Evolutionary conservation across 495 filamentous ascomycete genomes (phyloP).

Genomic region (Podospora bellae-mahoneyi): DNA sequence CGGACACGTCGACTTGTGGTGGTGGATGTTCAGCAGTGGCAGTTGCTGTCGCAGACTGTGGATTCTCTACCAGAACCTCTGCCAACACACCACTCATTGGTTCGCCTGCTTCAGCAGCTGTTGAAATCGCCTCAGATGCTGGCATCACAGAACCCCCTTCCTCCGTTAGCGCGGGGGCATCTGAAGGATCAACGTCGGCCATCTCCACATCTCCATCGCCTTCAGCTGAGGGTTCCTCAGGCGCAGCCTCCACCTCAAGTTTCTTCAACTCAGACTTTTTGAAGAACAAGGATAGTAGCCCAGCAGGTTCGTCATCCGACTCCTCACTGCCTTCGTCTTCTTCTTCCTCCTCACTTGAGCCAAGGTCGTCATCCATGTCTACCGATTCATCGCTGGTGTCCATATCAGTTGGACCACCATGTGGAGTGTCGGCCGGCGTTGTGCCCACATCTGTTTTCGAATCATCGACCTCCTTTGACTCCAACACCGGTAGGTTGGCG

Average conservation of each 20-base stretch:
- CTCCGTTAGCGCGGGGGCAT: background rate
- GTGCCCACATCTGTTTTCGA: slow-evolving; percentile 12
- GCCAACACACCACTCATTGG: background rate
- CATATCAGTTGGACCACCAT: slow-evolving; percentile 29
- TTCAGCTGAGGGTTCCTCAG: slow-evolving; percentile 10
- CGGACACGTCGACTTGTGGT: background rate
- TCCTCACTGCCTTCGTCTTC: slow-evolving; percentile 51
- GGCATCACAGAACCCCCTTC: slow-evolving; percentile 32
- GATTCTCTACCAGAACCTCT: background rate
- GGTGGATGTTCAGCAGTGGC: background rate
- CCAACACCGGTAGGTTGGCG: slow-evolving; percentile 55
- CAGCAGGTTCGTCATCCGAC: slow-evolving; percentile 51
- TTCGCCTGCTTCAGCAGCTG: background rate
- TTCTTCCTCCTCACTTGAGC: slow-evolving; percentile 61
- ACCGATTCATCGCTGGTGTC: slow-evolving; percentile 77
- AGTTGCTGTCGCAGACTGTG: background rate
- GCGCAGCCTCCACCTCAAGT: slow-evolving; percentile 33
- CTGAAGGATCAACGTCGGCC: slow-evolving; percentile 25
- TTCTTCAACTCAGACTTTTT: slow-evolving; percentile 47
- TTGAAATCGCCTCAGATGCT: background rate
- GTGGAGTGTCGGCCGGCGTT: slow-evolving; percentile 27
- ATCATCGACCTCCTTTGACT: slow-evolving; percentile 21
- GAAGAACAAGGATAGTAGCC: slow-evolving; percentile 65
- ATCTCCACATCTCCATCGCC: slow-evolving; percentile 31
- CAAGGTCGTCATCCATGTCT: slow-evolving; percentile 85